A percentile compares a stretch with the other conserved stretches of the same genome.
Conservation (phyloP, 1,139 yeast species). For the Hansenula lynferdii region DNA sequence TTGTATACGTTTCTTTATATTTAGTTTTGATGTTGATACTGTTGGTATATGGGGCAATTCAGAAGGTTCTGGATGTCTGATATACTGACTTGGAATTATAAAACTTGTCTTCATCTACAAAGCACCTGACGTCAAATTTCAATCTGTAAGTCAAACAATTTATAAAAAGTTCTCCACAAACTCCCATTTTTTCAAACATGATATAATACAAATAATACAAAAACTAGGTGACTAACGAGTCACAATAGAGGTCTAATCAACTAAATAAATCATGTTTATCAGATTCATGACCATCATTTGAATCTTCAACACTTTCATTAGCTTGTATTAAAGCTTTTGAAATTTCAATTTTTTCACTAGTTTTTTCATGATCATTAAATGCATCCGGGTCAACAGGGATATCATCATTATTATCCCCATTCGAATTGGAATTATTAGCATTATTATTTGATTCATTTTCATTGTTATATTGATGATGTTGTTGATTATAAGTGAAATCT, state of each 20-base stretch:
- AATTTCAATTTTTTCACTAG: constrained; percentile 55
- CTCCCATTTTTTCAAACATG: too few relatives aligned
- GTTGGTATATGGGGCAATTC: neutral
- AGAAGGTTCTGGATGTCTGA: too few relatives aligned
- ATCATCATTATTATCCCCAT: constrained; percentile 14
- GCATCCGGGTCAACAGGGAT: constrained; percentile 59
- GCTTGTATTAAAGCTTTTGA: constrained; percentile 65
- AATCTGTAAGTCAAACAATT: too few relatives aligned
- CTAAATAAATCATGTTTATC: constrained; percentile 7
- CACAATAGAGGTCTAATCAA: too few relatives aligned
- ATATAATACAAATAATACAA: too few relatives aligned
- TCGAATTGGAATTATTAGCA: neutral
- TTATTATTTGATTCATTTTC: neutral
- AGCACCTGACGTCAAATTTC: too few relatives aligned
- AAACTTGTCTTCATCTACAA: too few relatives aligned
- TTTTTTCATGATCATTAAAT: constrained; percentile 40
- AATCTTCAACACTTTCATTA: constrained; percentile 33
- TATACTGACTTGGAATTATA: too few relatives aligned
- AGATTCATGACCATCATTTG: constrained; percentile 7
- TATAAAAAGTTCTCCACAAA: too few relatives aligned
- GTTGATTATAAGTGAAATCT: neutral
- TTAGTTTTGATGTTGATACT: neutral
- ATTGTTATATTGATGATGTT: constrained; percentile 1
- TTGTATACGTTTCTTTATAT: neutral
- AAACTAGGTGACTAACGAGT: too few relatives aligned